phyloP scores from a whole-genome alignment of 2,329 filamentous ascomycete genomes.

The Alternaria panax region DNA sequence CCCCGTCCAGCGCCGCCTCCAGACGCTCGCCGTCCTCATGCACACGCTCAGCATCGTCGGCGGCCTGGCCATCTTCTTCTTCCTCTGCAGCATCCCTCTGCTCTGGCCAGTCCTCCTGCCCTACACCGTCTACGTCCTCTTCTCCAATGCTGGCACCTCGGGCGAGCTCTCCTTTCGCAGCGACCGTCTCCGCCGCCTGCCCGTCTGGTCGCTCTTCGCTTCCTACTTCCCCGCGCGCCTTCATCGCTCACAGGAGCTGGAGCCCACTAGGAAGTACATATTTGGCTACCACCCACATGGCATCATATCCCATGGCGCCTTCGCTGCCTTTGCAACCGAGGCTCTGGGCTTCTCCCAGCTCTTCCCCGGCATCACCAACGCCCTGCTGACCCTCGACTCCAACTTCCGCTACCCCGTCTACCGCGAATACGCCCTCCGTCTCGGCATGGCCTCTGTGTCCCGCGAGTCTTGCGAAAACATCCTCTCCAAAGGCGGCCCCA shows the following conservation, averaged over 20 bases:
- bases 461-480: slow-evolving; percentile 91
- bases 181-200: slow-evolving; percentile 73
- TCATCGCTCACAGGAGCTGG: slow-evolving; percentile 82
- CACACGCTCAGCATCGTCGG: slow-evolving; percentile 59
- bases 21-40: slow-evolving; percentile 58
- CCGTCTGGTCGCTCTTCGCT: slow-evolving; percentile 87
- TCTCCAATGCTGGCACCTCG: slow-evolving; percentile 78
- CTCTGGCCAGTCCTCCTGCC: slow-evolving; percentile 81
- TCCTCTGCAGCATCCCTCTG: slow-evolving; percentile 89
- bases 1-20: slow-evolving; percentile 58
- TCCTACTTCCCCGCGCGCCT: slow-evolving; percentile 90
- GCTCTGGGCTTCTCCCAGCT: slow-evolving; percentile 84
- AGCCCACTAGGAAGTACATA: slow-evolving; percentile 88
- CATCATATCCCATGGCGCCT: slow-evolving; percentile 96
- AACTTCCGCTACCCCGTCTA: slow-evolving; percentile 96
- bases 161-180: slow-evolving; percentile 78
- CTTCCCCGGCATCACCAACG: slow-evolving; percentile 95
- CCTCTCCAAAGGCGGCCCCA: slow-evolving; percentile 77
- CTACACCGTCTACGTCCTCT: slow-evolving; percentile 83
- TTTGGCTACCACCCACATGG: slow-evolving; percentile 98
- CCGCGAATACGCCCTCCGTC: slow-evolving; percentile 87
- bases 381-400: slow-evolving; percentile 88
- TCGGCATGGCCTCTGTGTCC: slow-evolving; percentile 88
- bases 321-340: slow-evolving; percentile 88
- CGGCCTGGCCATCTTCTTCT: slow-evolving; percentile 80